Percentiles rank a stretch among this genome's conserved stretches.
Conservation (phyloP, 495 filamentous ascomycete species). For the Glarea lozoyensis region DNA sequence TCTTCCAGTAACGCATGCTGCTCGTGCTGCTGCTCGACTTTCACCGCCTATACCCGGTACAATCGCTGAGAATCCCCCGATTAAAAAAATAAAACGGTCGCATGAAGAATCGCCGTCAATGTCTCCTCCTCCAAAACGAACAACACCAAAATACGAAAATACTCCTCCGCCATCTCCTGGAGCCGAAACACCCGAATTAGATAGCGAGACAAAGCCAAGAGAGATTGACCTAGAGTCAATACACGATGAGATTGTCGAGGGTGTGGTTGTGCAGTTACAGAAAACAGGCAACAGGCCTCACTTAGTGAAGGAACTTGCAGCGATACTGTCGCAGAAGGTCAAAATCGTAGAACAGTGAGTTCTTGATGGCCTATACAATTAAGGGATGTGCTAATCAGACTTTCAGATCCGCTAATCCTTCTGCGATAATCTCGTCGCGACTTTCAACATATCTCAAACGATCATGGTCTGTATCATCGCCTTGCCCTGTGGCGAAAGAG, state of each 20-base stretch:
- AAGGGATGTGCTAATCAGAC: constrained; percentile 26
- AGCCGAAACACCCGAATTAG: constrained; percentile 15
- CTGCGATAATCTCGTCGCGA: constrained; percentile 88
- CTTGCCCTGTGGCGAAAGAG: constrained; percentile 87
- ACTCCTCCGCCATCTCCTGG: constrained; percentile 84
- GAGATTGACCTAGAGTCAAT: constrained; percentile 80
- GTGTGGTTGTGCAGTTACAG: constrained; percentile 83
- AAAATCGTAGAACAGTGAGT: constrained; percentile 87
- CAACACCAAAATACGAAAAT: constrained; percentile 48
- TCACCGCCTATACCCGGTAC: constrained; percentile 53
- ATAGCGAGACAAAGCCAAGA: constrained; percentile 28
- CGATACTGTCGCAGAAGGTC: constrained; percentile 64
- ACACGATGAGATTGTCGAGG: constrained; percentile 91
- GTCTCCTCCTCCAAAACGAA: constrained; percentile 38
- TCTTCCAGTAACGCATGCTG: constrained; percentile 61
- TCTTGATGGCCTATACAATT: background rate
- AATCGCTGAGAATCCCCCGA: constrained; percentile 48
- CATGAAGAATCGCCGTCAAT: constrained; percentile 50
- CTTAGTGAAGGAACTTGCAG: constrained; percentile 86
- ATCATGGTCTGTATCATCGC: constrained; percentile 68
- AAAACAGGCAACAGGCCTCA: constrained; percentile 89
- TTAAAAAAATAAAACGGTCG: constrained; percentile 83
- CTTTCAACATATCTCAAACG: constrained; percentile 84
- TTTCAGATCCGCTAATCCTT: constrained; percentile 84
- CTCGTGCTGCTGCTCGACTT: constrained; percentile 43